Conservation (phyloP, 805 yeast species). For the Lipomyces yamanashiensis region DNA sequence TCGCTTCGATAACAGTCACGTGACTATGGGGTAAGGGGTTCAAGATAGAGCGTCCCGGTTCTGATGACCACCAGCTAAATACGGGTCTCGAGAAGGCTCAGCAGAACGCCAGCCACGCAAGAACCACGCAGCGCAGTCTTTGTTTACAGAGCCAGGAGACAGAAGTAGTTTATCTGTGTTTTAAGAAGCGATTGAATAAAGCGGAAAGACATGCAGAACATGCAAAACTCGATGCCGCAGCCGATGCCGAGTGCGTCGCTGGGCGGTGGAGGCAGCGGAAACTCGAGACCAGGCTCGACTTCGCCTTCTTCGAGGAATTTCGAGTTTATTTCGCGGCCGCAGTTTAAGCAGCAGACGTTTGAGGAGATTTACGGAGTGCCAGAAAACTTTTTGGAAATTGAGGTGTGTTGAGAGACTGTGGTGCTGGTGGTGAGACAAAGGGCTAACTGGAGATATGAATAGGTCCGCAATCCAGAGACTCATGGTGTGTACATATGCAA, state of each 20-base stretch:
- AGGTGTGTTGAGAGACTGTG: conserved; percentile 53
- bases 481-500: conserved; percentile 52
- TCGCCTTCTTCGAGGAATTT: conserved; percentile 24
- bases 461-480: conserved; percentile 73
- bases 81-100: neutral
- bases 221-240: conserved; percentile 15
- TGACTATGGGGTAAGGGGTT: neutral
- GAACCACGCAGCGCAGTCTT: neutral
- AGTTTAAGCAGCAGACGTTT: conserved; percentile 63
- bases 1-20: neutral
- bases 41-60: neutral
- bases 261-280: conserved; percentile 1
- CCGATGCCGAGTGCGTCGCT: conserved; percentile 19
- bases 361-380: conserved; percentile 92
- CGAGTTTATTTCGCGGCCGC: conserved; percentile 44
- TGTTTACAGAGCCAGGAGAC: neutral
- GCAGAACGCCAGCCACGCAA: neutral
- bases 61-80: neutral
- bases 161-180: neutral
- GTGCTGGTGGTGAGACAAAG: neutral
- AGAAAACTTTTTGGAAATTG: conserved; percentile 90
- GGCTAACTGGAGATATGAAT: neutral
- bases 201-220: conserved; percentile 1
- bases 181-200: no score
- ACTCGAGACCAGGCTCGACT: conserved; percentile 17